Evolutionary conservation across 2,329 filamentous ascomycete genomes (phyloP), one percentile per base, ranked within the genome.

Genomic region (Aspergillus eucalypticola): DNA sequence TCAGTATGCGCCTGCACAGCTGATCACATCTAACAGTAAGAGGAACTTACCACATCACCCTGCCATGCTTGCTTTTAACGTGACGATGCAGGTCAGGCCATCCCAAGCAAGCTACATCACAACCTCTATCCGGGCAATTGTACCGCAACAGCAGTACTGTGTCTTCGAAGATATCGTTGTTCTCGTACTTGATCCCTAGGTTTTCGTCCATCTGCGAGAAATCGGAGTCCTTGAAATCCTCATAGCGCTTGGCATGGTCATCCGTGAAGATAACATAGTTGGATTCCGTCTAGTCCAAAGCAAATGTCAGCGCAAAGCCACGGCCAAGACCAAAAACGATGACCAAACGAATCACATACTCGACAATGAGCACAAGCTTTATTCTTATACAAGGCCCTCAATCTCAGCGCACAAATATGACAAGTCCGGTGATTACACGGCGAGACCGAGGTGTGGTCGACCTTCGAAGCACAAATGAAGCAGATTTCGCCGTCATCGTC

Each of bases 391-490:
- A 99, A 81, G 1, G 94, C 95, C 68, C 95, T 86, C 86, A 98
- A 86, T 61, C 95, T 86, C 67, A 99, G 80, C 8, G 92, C 89
- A 76, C 95, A 99, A 66, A 98, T 96, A 78, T 99, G 95, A 74
- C 95, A 99, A 52, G 94, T 97, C 59, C 91, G 86, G 78, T 99
- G 95, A 76, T 97, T 98, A 79, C 95, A 99, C 19, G 95, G 94
- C 32, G 93, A 88, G 65, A 99, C 87, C 8, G 93, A 90, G 69
- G 91, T 88, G 79, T 98, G 92, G 52, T 90, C 87, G 51, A 99
- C 89, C 2, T 89, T 86, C 66, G 93, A 96, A 59, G 95, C 94
- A 78, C 95, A 99, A 72, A 99, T 99, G 78, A 98, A 98, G 85
- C 95, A 99, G 62, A 97, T 85, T 64, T 97, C 92, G 25, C 83